phyloP scores from a whole-genome alignment of 192 early-diverging fungal genomes.

The Umbelopsis sp. region DNA sequence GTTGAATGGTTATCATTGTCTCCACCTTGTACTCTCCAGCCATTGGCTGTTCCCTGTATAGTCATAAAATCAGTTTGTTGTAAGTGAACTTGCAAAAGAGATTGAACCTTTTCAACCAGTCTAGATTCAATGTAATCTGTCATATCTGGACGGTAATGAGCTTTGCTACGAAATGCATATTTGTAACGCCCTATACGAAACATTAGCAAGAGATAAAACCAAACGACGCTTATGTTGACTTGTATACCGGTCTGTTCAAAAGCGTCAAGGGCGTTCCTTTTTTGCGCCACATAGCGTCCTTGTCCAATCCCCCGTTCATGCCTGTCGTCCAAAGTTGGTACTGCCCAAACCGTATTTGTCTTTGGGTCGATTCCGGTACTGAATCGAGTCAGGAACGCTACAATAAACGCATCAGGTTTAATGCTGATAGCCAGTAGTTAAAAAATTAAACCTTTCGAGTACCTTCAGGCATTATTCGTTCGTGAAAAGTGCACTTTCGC shows the following conservation, averaged over 20 bases:
- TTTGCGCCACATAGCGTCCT: conserved; percentile 23
- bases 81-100: neutral
- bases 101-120: neutral
- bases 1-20: neutral
- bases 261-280: neutral
- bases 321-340: conserved; percentile 6
- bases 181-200: conserved; percentile 9
- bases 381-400: conserved; percentile 26
- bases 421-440: neutral
- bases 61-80: neutral
- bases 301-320: conserved; percentile 22
- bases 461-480: conserved; percentile 23
- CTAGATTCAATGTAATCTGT: neutral
- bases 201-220: neutral
- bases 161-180: conserved; percentile 1
- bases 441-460: neutral
- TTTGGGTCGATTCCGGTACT: conserved; percentile 15
- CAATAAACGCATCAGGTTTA: neutral
- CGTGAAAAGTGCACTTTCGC: conserved; percentile 17
- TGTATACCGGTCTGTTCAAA: conserved; percentile 11
- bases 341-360: conserved; percentile 21
- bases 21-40: neutral
- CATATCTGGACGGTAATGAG: conserved; percentile 24
- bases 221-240: neutral
- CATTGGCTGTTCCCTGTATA: neutral